Percentiles rank a stretch among this genome's conserved stretches.
Evolutionary conservation across 768 basidiomycete genomes (phyloP).

Genomic region (Termitomyces sp.): DNA sequence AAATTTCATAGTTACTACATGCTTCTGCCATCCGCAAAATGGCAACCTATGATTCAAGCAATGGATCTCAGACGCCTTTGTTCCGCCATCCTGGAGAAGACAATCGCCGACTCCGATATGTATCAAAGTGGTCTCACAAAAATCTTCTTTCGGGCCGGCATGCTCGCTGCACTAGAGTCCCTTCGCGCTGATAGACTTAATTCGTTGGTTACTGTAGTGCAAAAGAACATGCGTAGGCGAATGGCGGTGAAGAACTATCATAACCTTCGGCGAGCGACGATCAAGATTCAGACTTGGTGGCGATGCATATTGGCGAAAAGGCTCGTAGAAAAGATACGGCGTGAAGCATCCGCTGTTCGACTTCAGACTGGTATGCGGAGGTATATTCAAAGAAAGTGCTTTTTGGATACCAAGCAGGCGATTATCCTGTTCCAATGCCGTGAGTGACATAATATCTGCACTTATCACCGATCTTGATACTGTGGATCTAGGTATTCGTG

Average conservation of each 20-base stretch:
- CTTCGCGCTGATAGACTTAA: constrained; percentile 87
- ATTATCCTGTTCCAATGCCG: constrained; percentile 81
- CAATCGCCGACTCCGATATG: constrained; percentile 92
- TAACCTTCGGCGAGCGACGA: constrained; percentile 64
- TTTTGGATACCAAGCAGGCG: constrained; percentile 57
- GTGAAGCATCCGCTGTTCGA: constrained; percentile 69
- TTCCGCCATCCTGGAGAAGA: constrained; percentile 76
- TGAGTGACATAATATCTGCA: constrained; percentile 39
- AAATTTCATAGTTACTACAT: constrained; percentile 79
- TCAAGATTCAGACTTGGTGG: constrained; percentile 94
- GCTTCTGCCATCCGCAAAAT: constrained; percentile 84
- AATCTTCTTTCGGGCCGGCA: constrained; percentile 99
- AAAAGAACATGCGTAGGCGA: constrained; percentile 92
- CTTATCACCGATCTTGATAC: neutral
- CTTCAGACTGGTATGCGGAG: constrained; percentile 73
- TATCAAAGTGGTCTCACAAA: constrained; percentile 97
- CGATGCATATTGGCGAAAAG: constrained; percentile 77
- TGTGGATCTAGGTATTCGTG: constrained; percentile 60
- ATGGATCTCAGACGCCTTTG: constrained; percentile 82
- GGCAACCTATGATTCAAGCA: constrained; percentile 82
- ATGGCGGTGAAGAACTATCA: constrained; percentile 83
- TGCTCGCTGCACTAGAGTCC: constrained; percentile 94
- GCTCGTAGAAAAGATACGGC: constrained; percentile 66
- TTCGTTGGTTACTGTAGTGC: constrained; percentile 88
- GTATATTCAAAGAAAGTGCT: constrained; percentile 70